These are phyloP conservation scores for Solanum appendiculatum DNA, from an alignment of 257 asterid species.

Conservation along the genomic window DNA sequence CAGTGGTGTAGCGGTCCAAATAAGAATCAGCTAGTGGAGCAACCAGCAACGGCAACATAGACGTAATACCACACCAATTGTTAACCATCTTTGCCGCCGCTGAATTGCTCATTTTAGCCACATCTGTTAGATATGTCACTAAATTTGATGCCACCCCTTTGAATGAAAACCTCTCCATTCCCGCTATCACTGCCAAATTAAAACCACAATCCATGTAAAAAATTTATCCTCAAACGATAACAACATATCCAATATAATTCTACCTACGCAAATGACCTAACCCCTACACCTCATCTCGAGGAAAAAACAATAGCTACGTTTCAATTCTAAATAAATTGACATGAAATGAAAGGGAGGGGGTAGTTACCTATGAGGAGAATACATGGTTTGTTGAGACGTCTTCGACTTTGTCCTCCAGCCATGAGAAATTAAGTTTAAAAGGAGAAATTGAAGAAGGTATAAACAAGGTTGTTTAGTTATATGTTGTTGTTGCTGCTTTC, in stretches of 20 bases:
- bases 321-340: not conserved
- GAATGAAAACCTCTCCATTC: conserved; percentile 88
- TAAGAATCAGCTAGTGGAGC: conserved; percentile 78
- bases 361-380: conserved; percentile 63
- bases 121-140: conserved; percentile 78
- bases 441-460: not conserved
- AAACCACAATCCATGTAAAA: not conserved
- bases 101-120: conserved; percentile 67
- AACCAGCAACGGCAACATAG: conserved; percentile 65
- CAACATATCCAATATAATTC: not conserved
- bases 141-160: conserved; percentile 94
- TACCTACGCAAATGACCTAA: not conserved
- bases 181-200: conserved; percentile 44
- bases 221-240: not conserved
- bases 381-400: conserved; percentile 59
- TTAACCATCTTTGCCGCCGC: conserved; percentile 82
- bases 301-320: too few relatives aligned
- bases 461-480: not conserved
- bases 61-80: conserved; percentile 78
- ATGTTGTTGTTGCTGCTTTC: not conserved
- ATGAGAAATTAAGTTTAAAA: conserved; percentile 2
- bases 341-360: not conserved
- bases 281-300: too few relatives aligned
- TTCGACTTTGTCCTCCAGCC: conserved; percentile 21
- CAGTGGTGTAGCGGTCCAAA: conserved; percentile 55